Base-by-base conservation (phyloP, 805 yeast genomes). In the Lipomyces lipofer region DNA sequence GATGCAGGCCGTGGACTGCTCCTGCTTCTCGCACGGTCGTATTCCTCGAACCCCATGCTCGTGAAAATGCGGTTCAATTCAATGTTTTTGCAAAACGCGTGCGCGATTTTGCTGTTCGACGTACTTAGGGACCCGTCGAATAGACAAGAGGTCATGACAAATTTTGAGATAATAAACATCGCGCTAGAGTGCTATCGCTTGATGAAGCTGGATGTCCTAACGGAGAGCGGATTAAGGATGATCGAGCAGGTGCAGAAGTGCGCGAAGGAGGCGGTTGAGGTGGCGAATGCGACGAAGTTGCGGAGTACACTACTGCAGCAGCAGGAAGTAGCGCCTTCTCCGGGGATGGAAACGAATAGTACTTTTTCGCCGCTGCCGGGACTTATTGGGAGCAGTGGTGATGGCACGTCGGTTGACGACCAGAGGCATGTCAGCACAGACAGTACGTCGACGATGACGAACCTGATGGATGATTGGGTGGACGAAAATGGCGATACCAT, bases 41-140 rank as follows among this genome's bases (percentile, higher is more conserved):
- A 57, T 38, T 57, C 61, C 3, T 47, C 59, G 13, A 52, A 57
- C 30, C 56, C 61, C 8, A 54, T 55, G 56, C 47, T 54, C 24
- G 52, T 47, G 59, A 52, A 52, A 39, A 54, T 57, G 61, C 19
- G 61, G 13, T 57, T 57, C 43, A 57, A 57, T 36, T 52, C 61
- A 4, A 54, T 57, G 32, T 55, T 57, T 35, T 30, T 57, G 15
- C 61, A 57, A 30, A 57, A 46, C 12, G 61, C 61, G 10, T 57
- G 61, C 24, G 58, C 61, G 15, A 56, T 57, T 28, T 39, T 57
- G 6, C 29, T 57, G 19, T 57, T 57, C 25, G 61, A 57, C 39
- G 42, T 54, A 12, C 42, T 57, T 7, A 53, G 58, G 7, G 59
- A 57, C 39, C 61, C 59, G 4, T 39, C 60, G 4, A 40, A 47